Evolutionary conservation across 805 yeast genomes (phyloP).

Genomic region (Blastobotrys muscicola): DNA sequence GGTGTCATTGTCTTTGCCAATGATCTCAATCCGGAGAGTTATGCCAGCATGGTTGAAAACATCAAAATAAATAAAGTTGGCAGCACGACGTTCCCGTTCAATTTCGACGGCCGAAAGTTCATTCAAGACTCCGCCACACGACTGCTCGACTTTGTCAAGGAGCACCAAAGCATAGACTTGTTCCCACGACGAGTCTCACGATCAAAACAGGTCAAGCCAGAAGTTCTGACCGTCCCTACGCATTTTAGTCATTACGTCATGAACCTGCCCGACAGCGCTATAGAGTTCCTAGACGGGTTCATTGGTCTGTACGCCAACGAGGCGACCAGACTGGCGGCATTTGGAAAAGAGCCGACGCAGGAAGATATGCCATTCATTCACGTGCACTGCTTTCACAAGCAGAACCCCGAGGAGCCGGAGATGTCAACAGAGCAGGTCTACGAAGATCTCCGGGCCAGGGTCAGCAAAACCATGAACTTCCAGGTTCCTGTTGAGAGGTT

Average conservation of each 20-base stretch:
- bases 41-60: slow-evolving; percentile 57
- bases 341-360: slow-evolving; percentile 14
- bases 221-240: slow-evolving; percentile 35
- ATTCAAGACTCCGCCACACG: slow-evolving; percentile 51
- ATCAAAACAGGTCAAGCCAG: slow-evolving; percentile 29
- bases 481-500: slow-evolving; percentile 38
- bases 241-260: slow-evolving; percentile 69
- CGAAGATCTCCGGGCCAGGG: slow-evolving; percentile 50
- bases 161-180: slow-evolving; percentile 22
- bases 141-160: slow-evolving; percentile 38
- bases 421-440: slow-evolving; percentile 63
- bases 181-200: slow-evolving; percentile 22
- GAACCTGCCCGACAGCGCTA: slow-evolving; percentile 93
- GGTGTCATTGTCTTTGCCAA: slow-evolving; percentile 76
- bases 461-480: slow-evolving; percentile 37
- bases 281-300: slow-evolving; percentile 70
- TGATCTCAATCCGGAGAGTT: slow-evolving; percentile 86
- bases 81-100: slow-evolving; percentile 50
- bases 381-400: slow-evolving; percentile 89
- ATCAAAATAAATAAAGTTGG: slow-evolving; percentile 53
- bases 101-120: slow-evolving; percentile 76
- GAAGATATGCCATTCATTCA: slow-evolving; percentile 56
- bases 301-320: slow-evolving; percentile 54
- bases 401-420: slow-evolving; percentile 61
- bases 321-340: slow-evolving; percentile 7